Base-by-base conservation (phyloP, 805 yeast species). In the Wickerhamiella allomyrinae region DNA sequence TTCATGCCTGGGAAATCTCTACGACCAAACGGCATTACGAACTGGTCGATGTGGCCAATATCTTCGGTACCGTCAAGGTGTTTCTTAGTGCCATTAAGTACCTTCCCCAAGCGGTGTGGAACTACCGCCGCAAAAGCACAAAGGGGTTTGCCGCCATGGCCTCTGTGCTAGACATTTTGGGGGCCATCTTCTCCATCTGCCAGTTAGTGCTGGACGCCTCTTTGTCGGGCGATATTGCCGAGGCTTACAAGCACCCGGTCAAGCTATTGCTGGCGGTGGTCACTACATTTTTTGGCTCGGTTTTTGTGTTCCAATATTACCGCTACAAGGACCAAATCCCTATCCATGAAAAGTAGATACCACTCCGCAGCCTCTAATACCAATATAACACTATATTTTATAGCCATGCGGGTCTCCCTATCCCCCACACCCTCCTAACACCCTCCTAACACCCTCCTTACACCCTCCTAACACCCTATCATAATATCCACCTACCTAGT, bases 101-200 rank as follows among this genome's bases (percentile, higher is more conserved):
- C 48, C 44, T 71, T 5, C 76, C 76, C 1, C 76, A 71, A 49
- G 64, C 70, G 3, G 42, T 57, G 27, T 62, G 63, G 54, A 70
- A 70, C 48, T 52, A 52, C 40, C 49, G 54, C 39, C 60, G 76
- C 24, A 55, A 57, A 34, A 65, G 72, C 7, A 67, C 71, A 54
- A 59, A 57, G 46, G 76, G 76, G 1, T 64, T 68, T 44, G 65
- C 74, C 3, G 62, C 59, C 29, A 41, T 56, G 13, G 66, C 68
- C 31, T 59, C 68, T 6, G 40, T 52, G 20, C 55, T 68, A 15
- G 76, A 71, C 50, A 51, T 69, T 7, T 37, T 56, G 3, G 76
- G 76, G 2, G 65, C 69, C 15, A 20, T 59, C 4, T 60, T 66
- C 40, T 60, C 70, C 6, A 42, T 63, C 15, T 15, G 49, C 2